A percentile compares a stretch with the other conserved stretches of the same genome.
These are phyloP conservation scores for Zizania latifolia DNA, from an alignment of 176 grass and related monocot species.

Conservation along the genomic window DNA sequence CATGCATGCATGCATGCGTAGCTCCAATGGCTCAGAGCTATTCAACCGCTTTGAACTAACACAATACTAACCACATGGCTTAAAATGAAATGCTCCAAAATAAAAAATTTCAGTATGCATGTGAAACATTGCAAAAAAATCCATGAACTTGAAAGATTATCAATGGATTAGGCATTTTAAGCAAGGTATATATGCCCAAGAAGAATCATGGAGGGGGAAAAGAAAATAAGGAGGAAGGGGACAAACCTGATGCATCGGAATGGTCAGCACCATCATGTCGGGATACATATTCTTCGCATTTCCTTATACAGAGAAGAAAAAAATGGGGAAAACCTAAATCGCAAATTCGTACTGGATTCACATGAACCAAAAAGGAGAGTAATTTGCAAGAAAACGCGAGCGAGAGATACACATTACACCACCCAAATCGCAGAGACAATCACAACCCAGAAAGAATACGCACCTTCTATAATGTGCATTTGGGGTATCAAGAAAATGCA, in stretches of 20 bases:
- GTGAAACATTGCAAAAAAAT: neutral
- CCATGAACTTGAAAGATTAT: neutral
- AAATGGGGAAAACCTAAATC: neutral
- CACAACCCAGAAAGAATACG: neutral
- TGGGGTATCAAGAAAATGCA: constrained; percentile 49
- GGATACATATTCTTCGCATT: constrained; percentile 15
- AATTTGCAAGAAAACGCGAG: neutral
- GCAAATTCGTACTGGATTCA: neutral
- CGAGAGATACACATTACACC: neutral
- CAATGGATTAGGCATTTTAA: neutral
- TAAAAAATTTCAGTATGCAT: neutral
- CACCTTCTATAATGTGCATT: constrained; percentile 40
- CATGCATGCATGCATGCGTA: neutral
- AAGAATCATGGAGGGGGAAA: too few relatives aligned
- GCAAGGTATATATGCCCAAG: too few relatives aligned
- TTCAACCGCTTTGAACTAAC: neutral
- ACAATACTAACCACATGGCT: neutral
- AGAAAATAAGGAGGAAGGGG: too few relatives aligned
- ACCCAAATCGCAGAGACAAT: neutral
- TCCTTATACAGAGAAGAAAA: constrained; percentile 3
- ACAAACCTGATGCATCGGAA: constrained; percentile 34
- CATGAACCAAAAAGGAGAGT: neutral
- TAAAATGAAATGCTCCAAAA: neutral
- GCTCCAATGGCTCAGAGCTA: neutral
- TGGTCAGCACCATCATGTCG: constrained; percentile 7